Base-by-base conservation (phyloP, 192 early-diverging fungal species). In the Diversispora eburnea region DNA sequence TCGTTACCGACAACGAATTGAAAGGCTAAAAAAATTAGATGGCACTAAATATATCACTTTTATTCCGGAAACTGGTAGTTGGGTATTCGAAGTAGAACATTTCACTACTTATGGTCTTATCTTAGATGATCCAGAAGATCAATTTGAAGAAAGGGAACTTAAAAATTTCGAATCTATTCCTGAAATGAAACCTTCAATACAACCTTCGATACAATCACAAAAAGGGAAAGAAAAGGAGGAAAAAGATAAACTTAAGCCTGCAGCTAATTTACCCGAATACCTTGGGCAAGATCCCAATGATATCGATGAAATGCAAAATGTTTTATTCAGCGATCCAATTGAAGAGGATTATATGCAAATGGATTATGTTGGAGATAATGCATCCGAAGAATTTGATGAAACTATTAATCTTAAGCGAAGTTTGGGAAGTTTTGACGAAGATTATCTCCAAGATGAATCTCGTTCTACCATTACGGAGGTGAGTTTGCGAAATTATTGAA, bases 51-150 rank as follows among this genome's bases (percentile, higher is more conserved):
- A 97, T 79, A 77, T 94, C 19, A 88, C 86, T 48, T 99, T 87
- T 77, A 79, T 86, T 49, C 73, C 85, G 54, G 77, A 83, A 9
- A 87, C 88, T 15, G 95, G 96, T 20, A 85, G 84, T 0, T 99
- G 98, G 98, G 88, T 81, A n/a, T 99, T 99, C 81, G 76, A 84
- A 15, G 97, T 99, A 8, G 84, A 94, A 70, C 91, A 95, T 74
- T 92, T 92, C 77, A 91, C 87, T 72, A 80, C 84, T 58, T 97
- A 97, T 75, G 93, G 92, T 9, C 76, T 96, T 68, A 88, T 91
- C 55, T 88, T 88, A 25, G 84, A 88, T 22, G 87, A 86, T 20
- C 81, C 87, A 19, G 89, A 88, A 8, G 85, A 88, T 8, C 79
- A 75, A 8, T 79, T 78, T 13, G 79, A 78, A 8, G 81, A 73